These are phyloP conservation scores for Aphanomyces astaci DNA, from an alignment of 352 stramenopile genomes.

Conservation along the genomic window DNA sequence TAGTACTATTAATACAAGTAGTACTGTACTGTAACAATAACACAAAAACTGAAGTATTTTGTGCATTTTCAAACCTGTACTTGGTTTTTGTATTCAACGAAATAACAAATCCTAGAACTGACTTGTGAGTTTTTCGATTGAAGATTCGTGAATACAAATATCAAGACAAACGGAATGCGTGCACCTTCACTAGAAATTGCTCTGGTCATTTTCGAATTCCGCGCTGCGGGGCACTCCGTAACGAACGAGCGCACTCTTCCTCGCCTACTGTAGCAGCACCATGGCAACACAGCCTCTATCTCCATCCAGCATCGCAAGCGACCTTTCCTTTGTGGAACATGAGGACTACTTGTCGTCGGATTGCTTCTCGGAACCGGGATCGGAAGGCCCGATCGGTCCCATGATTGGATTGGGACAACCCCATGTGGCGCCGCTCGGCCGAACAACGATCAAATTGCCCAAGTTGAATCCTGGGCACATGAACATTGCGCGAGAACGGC, in stretches of 20 bases:
- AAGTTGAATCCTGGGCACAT: conserved; percentile 13
- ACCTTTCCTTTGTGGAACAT: not conserved
- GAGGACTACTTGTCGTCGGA: conserved; percentile 17
- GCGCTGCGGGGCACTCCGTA: not conserved
- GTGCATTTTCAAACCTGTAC: no score
- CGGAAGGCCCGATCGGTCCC: conserved; percentile 10
- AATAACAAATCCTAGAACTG: no score
- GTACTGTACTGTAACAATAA: no score
- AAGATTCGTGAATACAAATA: conserved; percentile 4
- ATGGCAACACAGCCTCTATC: not conserved
- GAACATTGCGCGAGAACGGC: conserved; percentile 12
- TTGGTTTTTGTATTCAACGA: no score
- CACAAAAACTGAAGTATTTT: no score
- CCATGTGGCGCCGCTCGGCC: not conserved
- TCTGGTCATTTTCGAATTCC: not conserved
- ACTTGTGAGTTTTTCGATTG: no score
- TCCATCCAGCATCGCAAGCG: not conserved
- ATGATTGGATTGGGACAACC: not conserved
- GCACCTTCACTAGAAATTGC: not conserved
- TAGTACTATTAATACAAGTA: no score
- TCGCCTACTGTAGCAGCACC: not conserved
- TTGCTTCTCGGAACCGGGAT: conserved; percentile 18
- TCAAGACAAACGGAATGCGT: conserved; percentile 7
- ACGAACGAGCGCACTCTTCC: not conserved
- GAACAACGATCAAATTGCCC: not conserved